Percentiles rank a stretch among this genome's conserved stretches.
These are phyloP conservation scores for Cladobotryum protrusum DNA, from an alignment of 2,329 filamentous ascomycete species.

Conservation along the genomic window DNA sequence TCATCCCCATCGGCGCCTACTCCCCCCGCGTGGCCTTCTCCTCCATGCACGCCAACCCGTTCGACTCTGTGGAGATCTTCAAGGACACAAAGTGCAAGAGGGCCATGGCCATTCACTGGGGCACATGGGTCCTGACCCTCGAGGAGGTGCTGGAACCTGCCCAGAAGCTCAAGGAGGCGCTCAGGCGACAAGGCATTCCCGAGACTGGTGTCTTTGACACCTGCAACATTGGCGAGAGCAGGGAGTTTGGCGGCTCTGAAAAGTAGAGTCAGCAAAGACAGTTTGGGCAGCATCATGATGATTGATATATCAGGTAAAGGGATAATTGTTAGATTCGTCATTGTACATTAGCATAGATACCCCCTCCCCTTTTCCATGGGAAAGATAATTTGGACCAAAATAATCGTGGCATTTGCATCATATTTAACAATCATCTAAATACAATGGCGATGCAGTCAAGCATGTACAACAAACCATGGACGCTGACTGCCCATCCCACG, in stretches of 20 bases:
- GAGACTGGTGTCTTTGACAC: constrained; percentile 74
- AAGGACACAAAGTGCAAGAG: constrained; percentile 68
- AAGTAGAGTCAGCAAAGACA: not conserved
- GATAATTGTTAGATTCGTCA: not conserved
- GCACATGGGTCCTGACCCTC: constrained; percentile 77
- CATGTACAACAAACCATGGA: no score
- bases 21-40: constrained; percentile 66
- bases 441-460: no score
- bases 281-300: not conserved
- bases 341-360: not conserved
- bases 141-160: constrained; percentile 86
- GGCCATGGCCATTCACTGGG: constrained; percentile 90
- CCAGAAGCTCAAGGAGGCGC: constrained; percentile 60
- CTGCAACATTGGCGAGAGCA: constrained; percentile 78
- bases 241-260: constrained; percentile 56
- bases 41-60: constrained; percentile 77
- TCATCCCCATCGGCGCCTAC: constrained; percentile 93
- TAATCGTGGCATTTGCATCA: no score
- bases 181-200: constrained; percentile 58
- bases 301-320: no score
- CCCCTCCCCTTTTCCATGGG: not conserved
- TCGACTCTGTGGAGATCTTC: constrained; percentile 86
- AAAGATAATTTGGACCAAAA: no score
- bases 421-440: no score
- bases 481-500: no score